phyloP scores from a whole-genome alignment of 78 protist genomes.

The Chrysochromulina tobinii region DNA sequence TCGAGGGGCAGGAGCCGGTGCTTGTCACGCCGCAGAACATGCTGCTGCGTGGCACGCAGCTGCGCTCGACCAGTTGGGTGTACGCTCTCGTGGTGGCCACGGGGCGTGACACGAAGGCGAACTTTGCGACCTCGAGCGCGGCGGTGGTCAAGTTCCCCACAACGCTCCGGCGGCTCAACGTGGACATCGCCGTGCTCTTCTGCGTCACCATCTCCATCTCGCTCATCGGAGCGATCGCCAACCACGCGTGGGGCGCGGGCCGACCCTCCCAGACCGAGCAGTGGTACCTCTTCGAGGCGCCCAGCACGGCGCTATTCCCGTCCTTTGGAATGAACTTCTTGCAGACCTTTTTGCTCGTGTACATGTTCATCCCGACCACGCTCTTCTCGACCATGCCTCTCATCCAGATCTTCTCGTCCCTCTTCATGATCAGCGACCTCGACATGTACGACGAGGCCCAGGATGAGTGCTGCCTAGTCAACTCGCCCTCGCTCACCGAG shows the following conservation, averaged over 20 bases:
- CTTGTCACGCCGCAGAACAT: neutral
- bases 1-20: neutral
- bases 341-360: conserved; percentile 21
- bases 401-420: neutral
- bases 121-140: neutral
- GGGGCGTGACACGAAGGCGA: conserved; percentile 70
- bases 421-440: conserved; percentile 59
- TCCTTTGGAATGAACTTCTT: neutral
- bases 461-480: neutral
- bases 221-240: neutral
- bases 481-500: conserved; percentile 85
- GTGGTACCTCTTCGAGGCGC: neutral
- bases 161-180: neutral
- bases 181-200: neutral
- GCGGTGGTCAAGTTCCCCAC: neutral
- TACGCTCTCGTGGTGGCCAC: conserved; percentile 59
- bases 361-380: conserved; percentile 53
- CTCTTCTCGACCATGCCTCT: conserved; percentile 51
- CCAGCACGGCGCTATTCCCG: too few species aligned
- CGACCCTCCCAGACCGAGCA: neutral
- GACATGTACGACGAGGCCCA: conserved; percentile 23
- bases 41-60: conserved; percentile 56
- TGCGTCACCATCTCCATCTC: neutral
- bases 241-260: neutral
- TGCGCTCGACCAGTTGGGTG: conserved; percentile 80